Evolutionary conservation across 1,284 basidiomycete species (phyloP), one percentile per base, ranked within the genome.

Genomic region (Ceratobasidium sp.): DNA sequence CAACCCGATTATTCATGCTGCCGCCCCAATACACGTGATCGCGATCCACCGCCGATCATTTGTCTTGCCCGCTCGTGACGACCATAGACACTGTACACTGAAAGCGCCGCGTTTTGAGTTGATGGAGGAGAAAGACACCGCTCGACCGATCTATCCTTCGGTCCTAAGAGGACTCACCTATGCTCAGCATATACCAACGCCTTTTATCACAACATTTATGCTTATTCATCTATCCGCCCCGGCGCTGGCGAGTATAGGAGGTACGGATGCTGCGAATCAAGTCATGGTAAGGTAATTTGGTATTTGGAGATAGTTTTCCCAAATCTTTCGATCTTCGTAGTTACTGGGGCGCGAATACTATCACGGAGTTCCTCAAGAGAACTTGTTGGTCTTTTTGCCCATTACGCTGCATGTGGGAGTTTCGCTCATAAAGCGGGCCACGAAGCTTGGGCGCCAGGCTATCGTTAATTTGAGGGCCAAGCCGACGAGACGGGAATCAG

Each of bases 311-410:
- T 36, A 30, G 23, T 5, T 21, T 27, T 33, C n/a, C 25, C 44
- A n/a, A 27, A n/a, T 23, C 16, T 68, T 30, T 58, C 25, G 33
- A n/a, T 39, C 19, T 21, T 33, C 25, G 13, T 70, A 90, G 89
- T 78, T 91, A 25, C 77, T 91, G 8, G 88, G 89, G 11, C 79
- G 89, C 54, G 90, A 91, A 77, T 90, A 90, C 77, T 91, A 91
- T 75, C 88, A 91, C 75, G 88, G 86, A 0, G 53, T 78, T 0
- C 81, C 86, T 59, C 84, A 83, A 49, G 88, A 91, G 76, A 82
- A 79, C 50, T 84, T 84, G 66, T 82, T 91, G 5, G 78, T 91
- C 7, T 76, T 87, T 23, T 78, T 78, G 1, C 88, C 89, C 2
- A 77, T 91, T 29, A 77, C 78, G 21, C 73, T 86, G 14, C 89